Evolutionary conservation across 2,329 filamentous ascomycete species (phyloP), one percentile per base, ranked within the genome.

Genomic region (Penicillium sp.): DNA sequence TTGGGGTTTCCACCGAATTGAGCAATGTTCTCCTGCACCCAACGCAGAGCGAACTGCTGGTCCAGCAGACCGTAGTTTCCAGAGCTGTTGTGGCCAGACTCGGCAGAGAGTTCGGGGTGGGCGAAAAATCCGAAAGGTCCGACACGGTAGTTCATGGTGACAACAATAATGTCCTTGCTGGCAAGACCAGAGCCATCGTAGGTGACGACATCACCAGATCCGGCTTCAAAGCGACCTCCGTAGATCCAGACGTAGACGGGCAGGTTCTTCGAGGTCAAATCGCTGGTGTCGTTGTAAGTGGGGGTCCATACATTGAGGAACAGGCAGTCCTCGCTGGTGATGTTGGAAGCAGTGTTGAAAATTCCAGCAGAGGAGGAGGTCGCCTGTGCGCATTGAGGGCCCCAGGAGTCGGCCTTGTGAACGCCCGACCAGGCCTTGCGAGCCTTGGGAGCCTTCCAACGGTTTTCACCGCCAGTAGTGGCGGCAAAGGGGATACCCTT

Each of bases 91-190:
- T 64, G 60, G 7, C 62, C 63, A n/a, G 64, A 62, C 39, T 68
- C 68, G 2, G 45, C 37, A 33, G 60, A 62, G 2, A 70, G 54
- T 9, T 67, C 65, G n/a, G 69, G 68, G 23, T 67, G 65, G 14
- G 64, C 66, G 2, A 67, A 60, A 46, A 61, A 69, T 8, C 66
- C 67, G 25, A 69, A 65, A 4, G 80, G 66, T 23, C 80, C 80
- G 39, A 68, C 50, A 10, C 66, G 63, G 49, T 67, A 68, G 58
- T 68, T 69, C 31, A 67, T 37, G 2, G 62, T 66, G 2, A 67
- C 67, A 6, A 69, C 60, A 10, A 66, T 52, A 39, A 62, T 63
- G n/a, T 63, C 63, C 29, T 65, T 61, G n/a, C 53, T 53, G 4
- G 59, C 66, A 19, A 68, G 54, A 29, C 61, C 61, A 3, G 61